Base-by-base conservation (phyloP, 179 eudicot genomes). In the Dionaea muscipula region DNA sequence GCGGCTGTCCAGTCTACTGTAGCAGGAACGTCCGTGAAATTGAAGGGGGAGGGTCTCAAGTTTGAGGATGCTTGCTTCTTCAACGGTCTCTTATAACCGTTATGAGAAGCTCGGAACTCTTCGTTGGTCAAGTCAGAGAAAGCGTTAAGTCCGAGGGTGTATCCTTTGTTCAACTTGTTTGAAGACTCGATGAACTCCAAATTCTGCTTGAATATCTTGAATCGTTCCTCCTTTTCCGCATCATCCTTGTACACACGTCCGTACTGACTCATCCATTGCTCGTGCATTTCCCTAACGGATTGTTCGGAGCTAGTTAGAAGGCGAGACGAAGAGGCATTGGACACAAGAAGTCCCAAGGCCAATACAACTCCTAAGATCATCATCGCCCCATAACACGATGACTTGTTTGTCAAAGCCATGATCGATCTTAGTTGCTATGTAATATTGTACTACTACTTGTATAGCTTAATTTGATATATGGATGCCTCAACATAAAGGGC, bases 211-310 rank as follows among this genome's bases (percentile, higher is more conserved):
- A 80, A 80, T 62, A 78, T 74, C 40, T 67, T 19, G 43, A 73
- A 68, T 4, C 86, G 70, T 13, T 0, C 62, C 2, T 39, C 54
- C 65, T 70, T 68, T 62, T 84, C 84, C n/a, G 15, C 24, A 0
- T 26, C 55, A 12, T 74, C 72, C 55, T 51, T 69, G 53, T 84
- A 84, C 12, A 70, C 54, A 1, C 82, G 82, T 26, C 81, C 84
- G 46, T 78, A 68, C 20, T 44, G 55, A 19, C 70, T 55, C 81
- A 84, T 75, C 93, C 93, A 84, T 16, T 72, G 67, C 35, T 74
- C 71, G 38, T 78, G 79, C 47, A 20, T 62, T 28, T 61, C 74
- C 3, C 27, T 22, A 78, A 83, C 65, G 60, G 75, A 70, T 46
- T 51, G 49, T 66, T 66, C 67, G 16, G 61, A 40, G 6, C 49